Percentiles rank a stretch among this genome's conserved stretches.
Conservation (phyloP, 2,329 filamentous ascomycete genomes). For the Emmonsiellopsis sp. region DNA sequence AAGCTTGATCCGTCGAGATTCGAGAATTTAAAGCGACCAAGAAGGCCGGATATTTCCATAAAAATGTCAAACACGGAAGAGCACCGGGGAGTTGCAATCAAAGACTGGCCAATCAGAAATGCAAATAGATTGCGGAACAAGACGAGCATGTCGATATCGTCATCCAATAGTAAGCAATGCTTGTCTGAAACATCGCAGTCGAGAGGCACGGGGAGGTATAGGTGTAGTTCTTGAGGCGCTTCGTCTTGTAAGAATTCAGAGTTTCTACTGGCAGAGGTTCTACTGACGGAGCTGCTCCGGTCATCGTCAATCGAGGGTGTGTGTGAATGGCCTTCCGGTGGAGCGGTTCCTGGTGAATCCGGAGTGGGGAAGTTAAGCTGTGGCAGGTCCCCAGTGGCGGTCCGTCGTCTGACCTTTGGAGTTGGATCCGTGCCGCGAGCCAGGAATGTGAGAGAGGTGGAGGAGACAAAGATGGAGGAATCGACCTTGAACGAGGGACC, state of each 20-base stretch:
- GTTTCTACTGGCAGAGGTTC: constrained; percentile 26
- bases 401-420: constrained; percentile 30
- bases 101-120: constrained; percentile 52
- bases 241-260: constrained; percentile 39
- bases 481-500: constrained; percentile 53
- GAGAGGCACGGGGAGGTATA: constrained; percentile 51
- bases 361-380: constrained; percentile 20
- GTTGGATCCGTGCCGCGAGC: constrained; percentile 39
- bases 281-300: constrained; percentile 37
- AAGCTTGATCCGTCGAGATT: constrained; percentile 56
- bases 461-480: constrained; percentile 49
- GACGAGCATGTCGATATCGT: constrained; percentile 49
- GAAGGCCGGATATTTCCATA: constrained; percentile 48
- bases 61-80: constrained; percentile 51
- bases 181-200: constrained; percentile 39
- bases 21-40: constrained; percentile 50
- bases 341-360: constrained; percentile 6
- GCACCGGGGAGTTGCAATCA: constrained; percentile 49
- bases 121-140: constrained; percentile 55
- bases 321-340: constrained; percentile 17
- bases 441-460: constrained; percentile 44
- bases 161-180: constrained; percentile 23
- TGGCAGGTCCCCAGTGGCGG: constrained; percentile 13
- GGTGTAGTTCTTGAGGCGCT: constrained; percentile 38
- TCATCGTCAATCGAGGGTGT: constrained; percentile 20